Evolutionary conservation across 2,329 filamentous ascomycete species (phyloP).

Genomic region (Meredithiella fracta): DNA sequence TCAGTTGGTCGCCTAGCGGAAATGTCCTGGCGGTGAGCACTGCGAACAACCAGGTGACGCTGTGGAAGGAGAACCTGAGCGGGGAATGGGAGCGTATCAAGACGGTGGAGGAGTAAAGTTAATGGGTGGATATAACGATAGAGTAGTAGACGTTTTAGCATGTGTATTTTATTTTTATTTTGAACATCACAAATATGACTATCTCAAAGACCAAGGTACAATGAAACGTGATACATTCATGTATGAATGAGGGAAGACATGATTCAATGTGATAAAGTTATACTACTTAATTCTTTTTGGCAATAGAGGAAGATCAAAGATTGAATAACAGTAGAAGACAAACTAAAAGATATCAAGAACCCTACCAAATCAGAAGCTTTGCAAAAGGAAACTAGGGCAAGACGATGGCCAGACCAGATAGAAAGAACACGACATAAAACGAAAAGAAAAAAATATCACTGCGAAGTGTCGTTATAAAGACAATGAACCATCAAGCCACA

Average conservation of each 20-base stretch:
- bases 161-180: neutral
- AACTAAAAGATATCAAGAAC: neutral
- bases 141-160: neutral
- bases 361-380: neutral
- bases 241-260: too few relatives aligned
- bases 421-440: neutral
- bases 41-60: conserved; percentile 86
- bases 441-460: neutral
- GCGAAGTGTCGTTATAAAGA: neutral
- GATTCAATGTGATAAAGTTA: too few relatives aligned
- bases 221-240: neutral
- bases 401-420: too few relatives aligned
- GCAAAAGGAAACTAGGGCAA: neutral
- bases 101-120: conserved; percentile 68
- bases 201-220: neutral
- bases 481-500: neutral
- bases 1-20: conserved; percentile 93
- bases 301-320: neutral
- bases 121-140: neutral
- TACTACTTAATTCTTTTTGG: neutral
- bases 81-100: conserved; percentile 97
- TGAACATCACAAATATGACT: neutral
- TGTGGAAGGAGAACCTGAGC: conserved; percentile 97
- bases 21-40: conserved; percentile 91
- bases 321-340: neutral